These are phyloP conservation scores for Globisporangium nunn DNA, from an alignment of 352 stramenopile species.

Conservation along the genomic window DNA sequence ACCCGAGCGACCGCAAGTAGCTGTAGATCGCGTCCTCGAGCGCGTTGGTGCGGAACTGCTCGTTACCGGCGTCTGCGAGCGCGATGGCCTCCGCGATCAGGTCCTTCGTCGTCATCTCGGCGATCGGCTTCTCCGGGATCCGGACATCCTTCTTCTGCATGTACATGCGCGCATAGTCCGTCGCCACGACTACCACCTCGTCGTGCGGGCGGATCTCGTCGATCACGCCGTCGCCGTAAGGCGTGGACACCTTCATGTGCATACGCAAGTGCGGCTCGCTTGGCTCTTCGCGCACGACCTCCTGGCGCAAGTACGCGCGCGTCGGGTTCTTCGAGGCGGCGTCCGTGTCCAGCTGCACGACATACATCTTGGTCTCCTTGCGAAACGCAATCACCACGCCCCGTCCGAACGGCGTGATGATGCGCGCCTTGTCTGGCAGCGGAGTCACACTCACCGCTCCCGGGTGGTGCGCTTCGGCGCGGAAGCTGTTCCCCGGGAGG, in stretches of 20 bases:
- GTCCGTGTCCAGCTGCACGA: slow-evolving; percentile 68
- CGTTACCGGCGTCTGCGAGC: slow-evolving; percentile 63
- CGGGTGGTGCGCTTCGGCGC: slow-evolving; percentile 51
- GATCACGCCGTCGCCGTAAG: slow-evolving; percentile 59
- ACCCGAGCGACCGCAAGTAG: slow-evolving; percentile 65
- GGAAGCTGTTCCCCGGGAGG: slow-evolving; percentile 69
- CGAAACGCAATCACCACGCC: slow-evolving; percentile 70
- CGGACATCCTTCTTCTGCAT: slow-evolving; percentile 79
- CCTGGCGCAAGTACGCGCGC: slow-evolving; percentile 61
- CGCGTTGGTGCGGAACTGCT: slow-evolving; percentile 51
- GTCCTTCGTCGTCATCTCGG: slow-evolving; percentile 77
- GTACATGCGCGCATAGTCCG: slow-evolving; percentile 59
- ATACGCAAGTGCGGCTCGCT: slow-evolving; percentile 62
- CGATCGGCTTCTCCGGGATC: slow-evolving; percentile 49
- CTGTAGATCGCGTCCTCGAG: slow-evolving; percentile 66
- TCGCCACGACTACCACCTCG: slow-evolving; percentile 61
- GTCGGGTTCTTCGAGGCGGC: slow-evolving; percentile 48
- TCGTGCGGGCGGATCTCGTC: slow-evolving; percentile 61
- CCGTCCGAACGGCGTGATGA: slow-evolving; percentile 68
- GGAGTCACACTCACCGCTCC: slow-evolving; percentile 53
- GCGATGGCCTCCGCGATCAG: slow-evolving; percentile 57
- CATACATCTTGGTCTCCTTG: slow-evolving; percentile 68
- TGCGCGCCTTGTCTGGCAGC: slow-evolving; percentile 64
- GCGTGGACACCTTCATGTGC: slow-evolving; percentile 72
- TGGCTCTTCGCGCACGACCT: slow-evolving; percentile 60